phyloP scores from a whole-genome alignment of 2,329 filamentous ascomycete species.

The Xenosphaeropsis pyriputrescens region DNA sequence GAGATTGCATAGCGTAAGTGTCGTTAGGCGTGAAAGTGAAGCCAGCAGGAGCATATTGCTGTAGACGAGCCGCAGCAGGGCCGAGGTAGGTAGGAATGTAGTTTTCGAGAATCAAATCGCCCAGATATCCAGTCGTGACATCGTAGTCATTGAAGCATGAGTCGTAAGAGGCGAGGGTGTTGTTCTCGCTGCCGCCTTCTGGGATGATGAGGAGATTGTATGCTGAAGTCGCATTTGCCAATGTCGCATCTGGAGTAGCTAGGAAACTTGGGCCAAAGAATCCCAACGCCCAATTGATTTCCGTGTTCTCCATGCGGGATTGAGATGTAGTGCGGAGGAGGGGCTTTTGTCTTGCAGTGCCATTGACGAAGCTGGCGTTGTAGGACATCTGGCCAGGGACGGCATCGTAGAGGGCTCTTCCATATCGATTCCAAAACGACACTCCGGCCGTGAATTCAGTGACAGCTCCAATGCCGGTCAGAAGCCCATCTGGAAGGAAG shows the following conservation, averaged over 20 bases:
- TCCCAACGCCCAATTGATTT: slow-evolving; percentile 34
- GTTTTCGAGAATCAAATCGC: slow-evolving; percentile 23
- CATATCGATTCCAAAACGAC: slow-evolving; percentile 37
- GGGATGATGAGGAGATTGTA: slow-evolving; percentile 34
- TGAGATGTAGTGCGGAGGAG: slow-evolving; percentile 38
- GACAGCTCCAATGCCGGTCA: slow-evolving; percentile 32
- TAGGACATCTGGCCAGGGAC: slow-evolving; percentile 30
- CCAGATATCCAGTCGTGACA: slow-evolving; percentile 13
- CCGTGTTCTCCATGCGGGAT: slow-evolving; percentile 36
- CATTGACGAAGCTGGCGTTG: slow-evolving; percentile 27
- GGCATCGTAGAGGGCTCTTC: slow-evolving; percentile 34
- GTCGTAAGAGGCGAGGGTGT: slow-evolving; percentile 32
- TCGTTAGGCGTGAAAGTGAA: slow-evolving; percentile 33
- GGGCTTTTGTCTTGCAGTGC: slow-evolving; percentile 30
- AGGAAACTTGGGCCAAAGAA: slow-evolving; percentile 34
- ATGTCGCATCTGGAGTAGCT: slow-evolving; percentile 19
- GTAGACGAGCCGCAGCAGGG: slow-evolving; percentile 27
- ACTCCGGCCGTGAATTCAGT: slow-evolving; percentile 34
- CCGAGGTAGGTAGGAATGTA: slow-evolving; percentile 31
- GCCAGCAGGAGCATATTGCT: slow-evolving; percentile 27
- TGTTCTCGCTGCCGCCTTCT: slow-evolving; percentile 34
- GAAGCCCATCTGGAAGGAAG: slow-evolving; percentile 22
- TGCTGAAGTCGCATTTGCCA: slow-evolving; percentile 24
- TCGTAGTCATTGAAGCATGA: slow-evolving; percentile 26
- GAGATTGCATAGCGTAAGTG: slow-evolving; percentile 33